Percentiles rank a stretch among this genome's conserved stretches.
Conservation (phyloP, 306 rosid species). For the Inga laurina region DNA sequence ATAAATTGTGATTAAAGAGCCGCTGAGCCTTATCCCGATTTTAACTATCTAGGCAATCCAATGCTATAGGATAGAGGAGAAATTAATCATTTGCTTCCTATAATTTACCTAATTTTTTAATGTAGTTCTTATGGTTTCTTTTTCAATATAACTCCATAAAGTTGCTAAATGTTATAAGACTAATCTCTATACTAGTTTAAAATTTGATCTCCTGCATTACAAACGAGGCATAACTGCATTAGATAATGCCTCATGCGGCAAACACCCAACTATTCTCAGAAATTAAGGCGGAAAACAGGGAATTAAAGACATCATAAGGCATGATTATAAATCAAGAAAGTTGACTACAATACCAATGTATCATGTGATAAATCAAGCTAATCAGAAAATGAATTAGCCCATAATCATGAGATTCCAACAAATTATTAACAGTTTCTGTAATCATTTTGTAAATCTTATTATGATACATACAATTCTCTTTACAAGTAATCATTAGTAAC, state of each 20-base stretch:
- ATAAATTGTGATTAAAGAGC: neutral
- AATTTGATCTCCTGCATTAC: neutral
- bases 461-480: neutral
- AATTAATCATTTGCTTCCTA: neutral
- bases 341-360: neutral
- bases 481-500: neutral
- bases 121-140: neutral
- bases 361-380: neutral
- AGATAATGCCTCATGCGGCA: neutral
- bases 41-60: neutral
- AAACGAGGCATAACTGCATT: neutral
- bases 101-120: neutral
- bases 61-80: neutral
- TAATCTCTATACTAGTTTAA: neutral
- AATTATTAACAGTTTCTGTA: neutral
- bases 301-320: neutral
- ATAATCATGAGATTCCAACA: neutral
- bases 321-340: neutral
- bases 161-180: neutral
- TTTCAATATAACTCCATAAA: neutral
- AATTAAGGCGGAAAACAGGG: neutral
- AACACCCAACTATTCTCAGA: neutral
- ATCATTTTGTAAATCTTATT: neutral
- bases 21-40: neutral
- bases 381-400: neutral